Evolutionary conservation across 1,284 basidiomycete genomes (phyloP).

Genomic region (Cutaneotrichosporon mucoides): DNA sequence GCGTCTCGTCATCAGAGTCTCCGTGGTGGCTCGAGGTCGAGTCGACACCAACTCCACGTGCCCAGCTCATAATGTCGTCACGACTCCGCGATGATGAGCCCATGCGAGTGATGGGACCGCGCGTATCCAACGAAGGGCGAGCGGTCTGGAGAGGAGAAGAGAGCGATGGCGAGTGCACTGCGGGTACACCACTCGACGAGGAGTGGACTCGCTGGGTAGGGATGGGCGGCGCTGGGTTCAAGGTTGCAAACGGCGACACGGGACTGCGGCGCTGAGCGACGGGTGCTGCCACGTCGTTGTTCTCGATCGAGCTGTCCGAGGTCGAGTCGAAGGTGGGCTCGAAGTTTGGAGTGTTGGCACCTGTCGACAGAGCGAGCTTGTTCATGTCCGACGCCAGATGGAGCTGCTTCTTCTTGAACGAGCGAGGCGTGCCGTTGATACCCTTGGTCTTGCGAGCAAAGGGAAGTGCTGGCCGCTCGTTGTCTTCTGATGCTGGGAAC

Average conservation of each 20-base stretch:
- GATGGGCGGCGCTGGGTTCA: slow-evolving; percentile 5
- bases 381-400: slow-evolving; percentile 8
- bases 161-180: slow-evolving; percentile 6
- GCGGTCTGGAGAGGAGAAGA: slow-evolving; percentile 15
- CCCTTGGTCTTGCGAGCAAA: slow-evolving; percentile 34
- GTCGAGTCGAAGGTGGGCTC: slow-evolving; percentile 42
- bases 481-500: slow-evolving; percentile 32
- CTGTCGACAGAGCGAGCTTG: slow-evolving; percentile 31
- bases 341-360: slow-evolving; percentile 32
- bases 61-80: slow-evolving; percentile 47
- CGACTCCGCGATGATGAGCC: slow-evolving; percentile 40
- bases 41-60: slow-evolving; percentile 30
- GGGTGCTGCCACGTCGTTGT: background rate
- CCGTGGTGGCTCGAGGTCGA: slow-evolving; percentile 8
- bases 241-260: background rate
- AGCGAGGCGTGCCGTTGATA: slow-evolving; percentile 12
- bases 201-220: slow-evolving; percentile 5
- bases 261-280: background rate
- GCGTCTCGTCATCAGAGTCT: slow-evolving; percentile 16
- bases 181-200: background rate
- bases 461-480: slow-evolving; percentile 7
- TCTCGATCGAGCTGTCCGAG: slow-evolving; percentile 36
- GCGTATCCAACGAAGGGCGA: slow-evolving; percentile 9
- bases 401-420: slow-evolving; percentile 11
- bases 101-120: slow-evolving; percentile 32